These are phyloP conservation scores for Selaginella moellendorffii DNA, from an alignment of 75 land plant genomes.

Conservation along the genomic window DNA sequence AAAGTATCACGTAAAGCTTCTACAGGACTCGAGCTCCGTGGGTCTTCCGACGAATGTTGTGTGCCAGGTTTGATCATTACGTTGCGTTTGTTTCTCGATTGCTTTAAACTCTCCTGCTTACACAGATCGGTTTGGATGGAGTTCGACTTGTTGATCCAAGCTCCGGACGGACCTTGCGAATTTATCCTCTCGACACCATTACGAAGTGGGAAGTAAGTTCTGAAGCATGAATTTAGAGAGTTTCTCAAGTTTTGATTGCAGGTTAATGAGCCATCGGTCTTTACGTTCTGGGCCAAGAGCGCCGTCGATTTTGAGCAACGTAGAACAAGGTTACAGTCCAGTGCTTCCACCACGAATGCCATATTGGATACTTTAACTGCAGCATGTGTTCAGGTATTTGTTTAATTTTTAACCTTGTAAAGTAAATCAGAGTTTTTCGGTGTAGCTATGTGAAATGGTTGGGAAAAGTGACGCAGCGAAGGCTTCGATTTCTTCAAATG, in stretches of 20 bases:
- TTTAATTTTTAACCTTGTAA: too few species aligned
- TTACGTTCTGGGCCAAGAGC: constrained; percentile 89
- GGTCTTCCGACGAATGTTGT: constrained; percentile 54
- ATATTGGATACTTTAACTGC: constrained; percentile 85
- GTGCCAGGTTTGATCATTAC: constrained; percentile 64
- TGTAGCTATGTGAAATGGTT: constrained; percentile 80
- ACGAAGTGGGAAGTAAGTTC: constrained; percentile 74
- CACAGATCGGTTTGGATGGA: constrained; percentile 90
- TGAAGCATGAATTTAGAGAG: neutral
- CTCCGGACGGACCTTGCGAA: constrained; percentile 44
- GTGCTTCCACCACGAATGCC: constrained; percentile 63
- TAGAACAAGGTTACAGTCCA: constrained; percentile 71
- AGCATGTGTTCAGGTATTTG: constrained; percentile 92
- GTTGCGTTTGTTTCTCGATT: neutral
- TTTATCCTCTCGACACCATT: constrained; percentile 74
- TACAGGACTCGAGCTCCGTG: constrained; percentile 38
- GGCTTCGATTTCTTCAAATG: too few species aligned
- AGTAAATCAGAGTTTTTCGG: too few species aligned
- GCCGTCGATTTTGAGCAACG: constrained; percentile 77
- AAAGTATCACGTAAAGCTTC: constrained; percentile 75
- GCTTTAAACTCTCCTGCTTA: neutral
- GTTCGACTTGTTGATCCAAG: constrained; percentile 68
- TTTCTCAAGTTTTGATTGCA: constrained; percentile 10
- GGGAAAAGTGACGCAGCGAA: constrained; percentile 24
- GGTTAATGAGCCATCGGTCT: constrained; percentile 61